A percentile compares a stretch with the other conserved stretches of the same genome.
Evolutionary conservation across 805 yeast species (phyloP).

Genomic region (Yarrowia bubula): DNA sequence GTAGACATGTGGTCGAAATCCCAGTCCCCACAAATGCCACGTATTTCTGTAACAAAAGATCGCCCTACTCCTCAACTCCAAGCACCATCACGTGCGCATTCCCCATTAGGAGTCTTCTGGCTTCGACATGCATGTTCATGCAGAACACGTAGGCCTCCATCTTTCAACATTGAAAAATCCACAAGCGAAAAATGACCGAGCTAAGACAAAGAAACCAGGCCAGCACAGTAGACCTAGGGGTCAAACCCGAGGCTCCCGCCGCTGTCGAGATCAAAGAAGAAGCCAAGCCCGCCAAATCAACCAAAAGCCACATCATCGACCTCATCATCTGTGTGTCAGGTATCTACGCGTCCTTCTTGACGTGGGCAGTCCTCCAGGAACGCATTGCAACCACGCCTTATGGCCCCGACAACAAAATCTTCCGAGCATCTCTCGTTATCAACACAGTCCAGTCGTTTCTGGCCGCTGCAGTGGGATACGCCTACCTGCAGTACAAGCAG

Average conservation of each 20-base stretch:
- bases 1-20: too few relatives aligned
- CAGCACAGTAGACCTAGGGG: background rate
- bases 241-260: background rate
- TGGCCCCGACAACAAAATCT: conserved; percentile 53
- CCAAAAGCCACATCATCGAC: conserved; percentile 20
- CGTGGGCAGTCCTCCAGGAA: conserved; percentile 94
- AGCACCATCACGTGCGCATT: conserved; percentile 6
- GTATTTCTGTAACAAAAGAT: background rate
- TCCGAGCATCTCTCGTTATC: conserved; percentile 76
- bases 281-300: background rate
- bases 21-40: background rate
- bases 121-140: background rate
- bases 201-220: background rate
- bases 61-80: background rate
- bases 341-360: conserved; percentile 78
- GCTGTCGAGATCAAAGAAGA: background rate
- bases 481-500: conserved; percentile 47
- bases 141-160: conserved; percentile 1
- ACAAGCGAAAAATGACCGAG: background rate
- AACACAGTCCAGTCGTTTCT: conserved; percentile 70
- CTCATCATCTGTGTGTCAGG: conserved; percentile 50
- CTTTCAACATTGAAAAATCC: background rate
- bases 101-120: background rate
- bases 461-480: conserved; percentile 66
- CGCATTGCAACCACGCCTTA: conserved; percentile 75